Conservation (phyloP, 192 early-diverging fungal species). For the Entophlyctis helioformis region DNA sequence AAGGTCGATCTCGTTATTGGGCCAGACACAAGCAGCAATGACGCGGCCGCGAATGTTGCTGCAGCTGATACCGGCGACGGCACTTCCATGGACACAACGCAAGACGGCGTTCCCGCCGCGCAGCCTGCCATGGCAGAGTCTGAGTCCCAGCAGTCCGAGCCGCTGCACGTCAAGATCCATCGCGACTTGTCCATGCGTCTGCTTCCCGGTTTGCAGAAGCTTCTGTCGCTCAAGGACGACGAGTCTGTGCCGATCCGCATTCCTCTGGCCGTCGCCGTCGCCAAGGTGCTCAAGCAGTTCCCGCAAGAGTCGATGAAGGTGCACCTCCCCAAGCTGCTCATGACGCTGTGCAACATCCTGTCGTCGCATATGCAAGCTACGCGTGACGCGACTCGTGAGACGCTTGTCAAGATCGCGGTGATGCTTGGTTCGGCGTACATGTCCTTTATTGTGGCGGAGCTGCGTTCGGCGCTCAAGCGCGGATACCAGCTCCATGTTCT, state of each 20-base stretch:
- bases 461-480: slow-evolving; percentile 58
- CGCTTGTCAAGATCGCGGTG: slow-evolving; percentile 72
- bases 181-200: slow-evolving; percentile 60
- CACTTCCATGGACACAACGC: too few species aligned
- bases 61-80: slow-evolving; percentile 19
- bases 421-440: slow-evolving; percentile 78
- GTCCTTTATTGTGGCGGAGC: slow-evolving; percentile 78
- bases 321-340: slow-evolving; percentile 80
- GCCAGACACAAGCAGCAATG: not conserved
- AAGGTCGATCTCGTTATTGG: not conserved
- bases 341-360: slow-evolving; percentile 78
- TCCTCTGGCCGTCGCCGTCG: slow-evolving; percentile 76
- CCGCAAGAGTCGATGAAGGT: slow-evolving; percentile 61
- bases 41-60: slow-evolving; percentile 2
- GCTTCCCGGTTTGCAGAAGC: slow-evolving; percentile 70
- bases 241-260: slow-evolving; percentile 68
- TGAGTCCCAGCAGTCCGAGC: not conserved
- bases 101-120: slow-evolving; percentile 24
- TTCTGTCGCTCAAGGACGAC: slow-evolving; percentile 55
- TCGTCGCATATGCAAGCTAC: slow-evolving; percentile 65
- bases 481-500: slow-evolving; percentile 92
- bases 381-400: slow-evolving; percentile 75
- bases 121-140: slow-evolving; percentile 9
- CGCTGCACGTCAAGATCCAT: slow-evolving; percentile 45
- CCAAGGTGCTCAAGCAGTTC: slow-evolving; percentile 67